Percentiles rank a stretch among this genome's conserved stretches.
Conservation (phyloP, 73 alveolate species). For the Tetrahymena malaccensis region DNA sequence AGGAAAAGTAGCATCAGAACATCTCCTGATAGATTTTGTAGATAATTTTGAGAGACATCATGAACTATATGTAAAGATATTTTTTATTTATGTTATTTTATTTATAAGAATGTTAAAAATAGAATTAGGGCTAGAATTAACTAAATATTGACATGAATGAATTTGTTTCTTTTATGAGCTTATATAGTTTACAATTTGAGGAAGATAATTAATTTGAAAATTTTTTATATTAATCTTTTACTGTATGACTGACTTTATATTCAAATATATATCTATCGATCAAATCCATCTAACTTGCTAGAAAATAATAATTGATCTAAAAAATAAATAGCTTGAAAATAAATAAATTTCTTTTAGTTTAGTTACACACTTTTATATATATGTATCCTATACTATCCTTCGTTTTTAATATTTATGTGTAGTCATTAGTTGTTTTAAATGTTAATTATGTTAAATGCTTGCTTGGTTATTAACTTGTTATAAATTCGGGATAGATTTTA, state of each 20-base stretch:
- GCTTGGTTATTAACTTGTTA: no score
- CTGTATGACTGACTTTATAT: not conserved
- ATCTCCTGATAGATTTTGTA: not conserved
- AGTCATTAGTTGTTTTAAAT: no score
- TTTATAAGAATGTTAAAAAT: not conserved
- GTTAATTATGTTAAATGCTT: no score
- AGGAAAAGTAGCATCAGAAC: not conserved
- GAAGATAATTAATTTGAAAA: not conserved
- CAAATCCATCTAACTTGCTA: no score
- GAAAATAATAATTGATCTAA: no score
- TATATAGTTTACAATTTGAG: not conserved
- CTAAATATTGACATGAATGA: not conserved
- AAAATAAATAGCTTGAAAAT: no score
- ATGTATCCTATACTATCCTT: no score
- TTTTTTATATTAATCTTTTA: not conserved
- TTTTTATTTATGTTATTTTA: not conserved
- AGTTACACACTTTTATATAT: no score
- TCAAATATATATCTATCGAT: not conserved
- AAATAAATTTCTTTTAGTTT: no score
- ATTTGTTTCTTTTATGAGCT: not conserved
- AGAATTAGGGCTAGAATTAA: not conserved
- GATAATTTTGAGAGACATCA: not conserved
- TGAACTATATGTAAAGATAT: not conserved
- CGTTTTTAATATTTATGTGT: no score
- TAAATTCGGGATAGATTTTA: no score